phyloP scores from a whole-genome alignment of 108 stramenopile species.

The Conticribra weissflogii region DNA sequence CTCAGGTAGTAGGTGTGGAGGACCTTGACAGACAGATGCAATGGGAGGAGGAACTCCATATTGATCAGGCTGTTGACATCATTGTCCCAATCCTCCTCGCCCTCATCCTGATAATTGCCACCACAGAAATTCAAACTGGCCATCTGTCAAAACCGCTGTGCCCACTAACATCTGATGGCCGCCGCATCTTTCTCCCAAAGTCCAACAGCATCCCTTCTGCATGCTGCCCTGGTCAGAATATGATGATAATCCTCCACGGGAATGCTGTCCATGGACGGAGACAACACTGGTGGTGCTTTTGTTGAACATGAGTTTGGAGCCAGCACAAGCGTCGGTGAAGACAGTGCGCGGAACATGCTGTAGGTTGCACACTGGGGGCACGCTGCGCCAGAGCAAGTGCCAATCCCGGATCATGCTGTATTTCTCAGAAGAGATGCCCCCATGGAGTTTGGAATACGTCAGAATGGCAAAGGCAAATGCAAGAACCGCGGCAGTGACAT shows the following conservation, averaged over 20 bases:
- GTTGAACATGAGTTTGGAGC: neutral
- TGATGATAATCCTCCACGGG: too few species aligned
- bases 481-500: slow-evolving; percentile 63
- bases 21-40: slow-evolving; percentile 31
- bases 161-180: slow-evolving; percentile 11
- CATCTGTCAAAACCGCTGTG: slow-evolving; percentile 15
- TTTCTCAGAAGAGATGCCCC: slow-evolving; percentile 21
- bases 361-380: neutral
- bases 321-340: slow-evolving; percentile 1
- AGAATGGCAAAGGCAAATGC: slow-evolving; percentile 58
- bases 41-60: slow-evolving; percentile 41
- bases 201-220: slow-evolving; percentile 4
- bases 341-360: neutral
- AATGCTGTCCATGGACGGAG: slow-evolving; percentile 43
- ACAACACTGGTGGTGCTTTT: slow-evolving; percentile 36
- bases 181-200: too few species aligned
- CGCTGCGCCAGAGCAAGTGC: neutral
- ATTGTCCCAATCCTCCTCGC: neutral
- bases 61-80: slow-evolving; percentile 18
- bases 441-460: slow-evolving; percentile 42
- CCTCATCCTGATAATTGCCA: neutral
- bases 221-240: neutral
- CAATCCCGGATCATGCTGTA: slow-evolving; percentile 24
- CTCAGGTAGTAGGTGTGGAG: slow-evolving; percentile 38
- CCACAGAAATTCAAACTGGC: neutral